A percentile compares a stretch with the other conserved stretches of the same genome.
phyloP scores from a whole-genome alignment of 257 asterid species.

The Salvia rosmarinus region DNA sequence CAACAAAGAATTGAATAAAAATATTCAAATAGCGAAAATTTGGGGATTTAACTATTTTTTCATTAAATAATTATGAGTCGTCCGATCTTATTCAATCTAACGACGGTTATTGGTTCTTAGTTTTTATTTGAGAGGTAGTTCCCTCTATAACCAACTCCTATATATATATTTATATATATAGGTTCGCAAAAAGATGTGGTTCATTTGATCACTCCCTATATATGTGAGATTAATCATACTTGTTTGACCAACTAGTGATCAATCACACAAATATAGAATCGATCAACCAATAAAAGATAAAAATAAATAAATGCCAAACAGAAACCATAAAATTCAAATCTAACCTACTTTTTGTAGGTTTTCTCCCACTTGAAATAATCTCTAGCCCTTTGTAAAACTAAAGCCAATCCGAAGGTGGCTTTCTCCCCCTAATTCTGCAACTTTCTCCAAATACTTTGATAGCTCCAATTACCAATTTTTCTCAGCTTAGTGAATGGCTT shows the following conservation, averaged over 20 bases:
- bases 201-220: no score
- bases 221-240: neutral
- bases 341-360: constrained; percentile 35
- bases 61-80: no score
- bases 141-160: no score
- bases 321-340: constrained; percentile 12
- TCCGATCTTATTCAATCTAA: no score
- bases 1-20: no score
- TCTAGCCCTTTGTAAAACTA: constrained; percentile 16
- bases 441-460: constrained; percentile 29
- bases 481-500: constrained; percentile 29
- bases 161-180: no score
- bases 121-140: no score
- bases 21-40: no score
- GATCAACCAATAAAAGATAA: neutral
- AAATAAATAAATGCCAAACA: neutral
- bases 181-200: no score
- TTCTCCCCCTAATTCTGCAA: constrained; percentile 24
- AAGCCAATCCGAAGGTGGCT: constrained; percentile 21
- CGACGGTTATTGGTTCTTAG: no score
- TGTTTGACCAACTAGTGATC: neutral
- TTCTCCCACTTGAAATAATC: constrained; percentile 29
- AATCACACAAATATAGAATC: neutral
- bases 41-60: no score
- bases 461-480: constrained; percentile 49